These are phyloP conservation scores for Aegilops tauschii DNA, from an alignment of 176 grass and related monocot genomes.

Conservation along the genomic window DNA sequence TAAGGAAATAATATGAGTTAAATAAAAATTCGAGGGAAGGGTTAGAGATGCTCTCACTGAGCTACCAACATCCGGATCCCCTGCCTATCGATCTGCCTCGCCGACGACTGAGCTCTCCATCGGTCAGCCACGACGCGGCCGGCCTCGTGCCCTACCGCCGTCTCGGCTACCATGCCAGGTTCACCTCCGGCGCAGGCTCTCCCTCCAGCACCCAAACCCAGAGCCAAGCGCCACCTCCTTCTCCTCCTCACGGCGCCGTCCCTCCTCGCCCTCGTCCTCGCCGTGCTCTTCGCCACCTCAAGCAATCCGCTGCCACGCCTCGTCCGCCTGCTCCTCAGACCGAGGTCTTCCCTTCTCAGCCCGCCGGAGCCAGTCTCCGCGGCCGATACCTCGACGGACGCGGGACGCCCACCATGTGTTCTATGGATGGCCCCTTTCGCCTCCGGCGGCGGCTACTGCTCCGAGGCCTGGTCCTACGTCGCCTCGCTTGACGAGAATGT, in stretches of 20 bases:
- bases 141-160: background rate
- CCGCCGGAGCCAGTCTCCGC: background rate
- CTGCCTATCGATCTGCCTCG: background rate
- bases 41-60: background rate
- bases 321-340: background rate
- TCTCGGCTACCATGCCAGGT: slow-evolving; percentile 22
- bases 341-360: background rate
- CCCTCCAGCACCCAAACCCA: background rate
- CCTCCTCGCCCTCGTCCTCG: slow-evolving; percentile 29
- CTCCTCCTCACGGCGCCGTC: slow-evolving; percentile 25
- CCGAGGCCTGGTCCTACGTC: slow-evolving; percentile 75
- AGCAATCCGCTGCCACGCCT: slow-evolving; percentile 22
- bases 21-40: too few species aligned
- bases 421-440: slow-evolving; percentile 81
- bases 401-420: slow-evolving; percentile 65
- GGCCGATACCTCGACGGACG: background rate
- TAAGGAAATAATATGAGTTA: too few species aligned
- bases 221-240: background rate
- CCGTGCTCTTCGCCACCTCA: slow-evolving; percentile 30
- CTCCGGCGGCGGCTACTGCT: slow-evolving; percentile 73
- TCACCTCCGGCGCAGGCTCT: background rate
- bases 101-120: background rate
- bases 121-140: background rate
- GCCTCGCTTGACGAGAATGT: slow-evolving; percentile 20
- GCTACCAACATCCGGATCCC: background rate